A percentile compares a stretch with the other conserved stretches of the same genome.
These are phyloP conservation scores for Pseudognaphalium luteoalbum DNA, from an alignment of 129 eudicot genomes.

Conservation along the genomic window DNA sequence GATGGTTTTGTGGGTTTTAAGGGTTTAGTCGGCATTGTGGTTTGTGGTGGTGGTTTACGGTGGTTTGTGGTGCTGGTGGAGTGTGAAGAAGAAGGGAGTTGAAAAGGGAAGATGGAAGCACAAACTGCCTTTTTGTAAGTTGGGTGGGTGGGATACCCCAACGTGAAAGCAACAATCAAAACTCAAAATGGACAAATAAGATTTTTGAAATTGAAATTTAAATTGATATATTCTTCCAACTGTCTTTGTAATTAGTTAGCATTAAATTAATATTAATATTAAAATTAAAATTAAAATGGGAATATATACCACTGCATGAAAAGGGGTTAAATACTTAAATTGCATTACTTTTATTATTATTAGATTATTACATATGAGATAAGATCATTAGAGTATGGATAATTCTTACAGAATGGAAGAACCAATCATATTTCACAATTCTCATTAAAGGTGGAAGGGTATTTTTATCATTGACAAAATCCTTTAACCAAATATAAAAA, in stretches of 20 bases:
- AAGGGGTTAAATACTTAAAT: not conserved
- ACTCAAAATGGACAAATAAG: not conserved
- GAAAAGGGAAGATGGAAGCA: not conserved
- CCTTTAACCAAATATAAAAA: too few relatives aligned
- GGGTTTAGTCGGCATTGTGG: constrained; percentile 49
- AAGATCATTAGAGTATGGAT: too few relatives aligned
- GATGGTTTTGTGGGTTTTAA: constrained; percentile 55
- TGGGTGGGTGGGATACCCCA: constrained; percentile 18
- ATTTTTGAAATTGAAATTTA: constrained; percentile 16
- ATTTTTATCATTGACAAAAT: too few relatives aligned
- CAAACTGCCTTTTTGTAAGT: constrained; percentile 7
- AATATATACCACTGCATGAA: constrained; percentile 8
- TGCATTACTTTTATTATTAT: not conserved
- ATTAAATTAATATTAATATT: too few relatives aligned
- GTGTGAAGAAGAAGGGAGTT: constrained; percentile 16
- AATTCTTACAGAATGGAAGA: too few relatives aligned
- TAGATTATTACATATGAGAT: too few relatives aligned
- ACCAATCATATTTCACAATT: too few relatives aligned
- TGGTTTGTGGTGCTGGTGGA: not conserved
- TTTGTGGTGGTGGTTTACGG: constrained; percentile 7
- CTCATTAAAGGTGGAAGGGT: too few relatives aligned
- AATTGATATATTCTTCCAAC: constrained; percentile 4
- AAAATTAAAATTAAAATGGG: not conserved
- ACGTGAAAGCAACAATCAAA: constrained; percentile 31
- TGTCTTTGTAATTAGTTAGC: too few relatives aligned